A percentile compares a stretch with the other conserved stretches of the same genome.
Conservation (phyloP, 164 flowering plant species). For the Akebia trifoliata region DNA sequence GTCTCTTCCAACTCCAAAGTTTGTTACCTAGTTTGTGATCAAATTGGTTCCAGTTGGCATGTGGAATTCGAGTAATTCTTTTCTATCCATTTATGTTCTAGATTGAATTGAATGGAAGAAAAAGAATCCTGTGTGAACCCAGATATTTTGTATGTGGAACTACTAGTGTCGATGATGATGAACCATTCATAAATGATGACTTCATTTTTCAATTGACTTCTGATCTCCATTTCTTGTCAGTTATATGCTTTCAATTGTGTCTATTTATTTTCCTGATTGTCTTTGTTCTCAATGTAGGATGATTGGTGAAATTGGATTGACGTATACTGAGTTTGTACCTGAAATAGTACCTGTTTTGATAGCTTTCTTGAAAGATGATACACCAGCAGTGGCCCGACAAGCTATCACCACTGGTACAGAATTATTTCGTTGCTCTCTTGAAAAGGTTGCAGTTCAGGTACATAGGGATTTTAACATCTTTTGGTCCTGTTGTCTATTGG, state of each 20-base stretch:
- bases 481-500: background rate
- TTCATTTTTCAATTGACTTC: background rate
- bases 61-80: no score
- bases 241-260: background rate
- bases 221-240: background rate
- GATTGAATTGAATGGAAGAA: no score
- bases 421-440: conserved; percentile 55
- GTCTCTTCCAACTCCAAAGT: no score
- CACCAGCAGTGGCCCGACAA: conserved; percentile 90
- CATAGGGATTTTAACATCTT: conserved; percentile 1
- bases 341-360: conserved; percentile 66
- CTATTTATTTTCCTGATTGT: background rate
- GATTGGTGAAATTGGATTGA: conserved; percentile 73
- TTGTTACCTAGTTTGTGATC: no score
- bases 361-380: conserved; percentile 49
- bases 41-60: no score
- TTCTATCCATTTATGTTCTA: no score
- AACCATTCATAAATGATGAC: no score
- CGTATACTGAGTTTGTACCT: conserved; percentile 55
- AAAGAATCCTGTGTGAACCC: no score
- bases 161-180: no score
- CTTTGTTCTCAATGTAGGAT: conserved; percentile 39
- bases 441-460: conserved; percentile 75
- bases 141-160: no score
- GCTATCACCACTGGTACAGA: conserved; percentile 57